Evolutionary conservation across 805 yeast genomes (phyloP), one percentile per base, ranked within the genome.

Genomic region (Barnettozyma californica): DNA sequence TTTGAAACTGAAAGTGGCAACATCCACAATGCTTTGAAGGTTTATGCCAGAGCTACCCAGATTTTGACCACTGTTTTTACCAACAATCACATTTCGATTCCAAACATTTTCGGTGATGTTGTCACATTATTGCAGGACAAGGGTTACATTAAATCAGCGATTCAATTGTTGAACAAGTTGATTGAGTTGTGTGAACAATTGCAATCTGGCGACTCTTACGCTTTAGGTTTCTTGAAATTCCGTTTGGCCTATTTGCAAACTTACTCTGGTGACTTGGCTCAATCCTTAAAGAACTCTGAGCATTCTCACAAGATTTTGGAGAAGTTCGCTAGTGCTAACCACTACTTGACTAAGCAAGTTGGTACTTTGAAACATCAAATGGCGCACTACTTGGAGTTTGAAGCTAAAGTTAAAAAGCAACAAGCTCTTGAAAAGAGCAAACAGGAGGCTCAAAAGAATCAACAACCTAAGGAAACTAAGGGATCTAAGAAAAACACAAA

Each of bases 191-290:
- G 85, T 50, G 62, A 64, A 16, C 53, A 65, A 23, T 57, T 78
- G 41, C 78, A 79, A 60, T 94, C 91, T 43, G 76, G 68, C 16
- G 69, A 73, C 11, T 75, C 85, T 13, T 80, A 78, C 55, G 75
- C 81, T 47, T 75, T 84, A 25, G 96, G 83, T 20, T 72, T 80
- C 53, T 69, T 85, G 53, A 76, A 77, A 55, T 87, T 81, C 69
- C 87, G 92, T 64, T 64, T 76, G n/a, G 81, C 84, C 23, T 84
- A 84, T 59, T 64, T 81, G 40, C 74, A 79, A 45, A 77, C 84
- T 31, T 67, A 77, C 27, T 55, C 65, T 26, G 74, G 75, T 41
- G 80, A 81, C 49, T 74, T 75, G 57, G 70, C 73, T 45, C 77
- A 71, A 21, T 83, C 96, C 0, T 66, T 77, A 46, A 78, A 73